A percentile compares a stretch with the other conserved stretches of the same genome.
These are phyloP conservation scores for Globisporangium recalcitrans DNA, from an alignment of 352 stramenopile genomes.

Conservation along the genomic window DNA sequence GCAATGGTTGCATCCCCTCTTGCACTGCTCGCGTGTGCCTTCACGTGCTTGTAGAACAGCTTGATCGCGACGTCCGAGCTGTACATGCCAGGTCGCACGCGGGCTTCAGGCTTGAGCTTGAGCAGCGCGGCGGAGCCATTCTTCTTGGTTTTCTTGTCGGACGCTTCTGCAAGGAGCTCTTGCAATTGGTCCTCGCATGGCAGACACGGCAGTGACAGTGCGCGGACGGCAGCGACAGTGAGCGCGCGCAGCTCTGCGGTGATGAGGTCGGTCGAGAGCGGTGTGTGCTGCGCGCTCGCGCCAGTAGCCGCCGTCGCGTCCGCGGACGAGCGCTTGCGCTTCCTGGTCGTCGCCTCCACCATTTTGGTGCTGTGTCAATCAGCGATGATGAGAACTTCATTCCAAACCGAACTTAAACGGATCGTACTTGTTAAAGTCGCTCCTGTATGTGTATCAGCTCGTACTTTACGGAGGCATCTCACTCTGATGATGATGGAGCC, in stretches of 20 bases:
- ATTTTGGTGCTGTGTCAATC: neutral
- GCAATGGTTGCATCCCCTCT: neutral
- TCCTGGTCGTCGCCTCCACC: neutral
- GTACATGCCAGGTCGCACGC: neutral
- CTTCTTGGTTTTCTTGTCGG: neutral
- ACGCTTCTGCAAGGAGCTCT: neutral
- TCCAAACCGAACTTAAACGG: no score
- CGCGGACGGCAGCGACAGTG: neutral
- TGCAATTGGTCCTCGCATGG: neutral
- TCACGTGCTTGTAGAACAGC: constrained; percentile 17
- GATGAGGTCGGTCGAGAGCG: neutral
- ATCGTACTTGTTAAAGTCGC: neutral
- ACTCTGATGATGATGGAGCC: neutral
- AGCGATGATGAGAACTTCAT: neutral
- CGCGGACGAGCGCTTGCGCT: constrained; percentile 1
- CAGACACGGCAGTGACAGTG: neutral
- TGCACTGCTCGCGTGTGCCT: neutral
- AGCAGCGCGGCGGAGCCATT: constrained; percentile 1
- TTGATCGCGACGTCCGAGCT: constrained; percentile 18
- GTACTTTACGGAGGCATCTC: neutral
- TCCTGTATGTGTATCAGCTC: neutral
- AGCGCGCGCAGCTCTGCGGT: neutral
- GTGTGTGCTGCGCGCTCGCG: neutral
- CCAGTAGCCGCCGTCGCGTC: neutral
- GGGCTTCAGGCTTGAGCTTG: constrained; percentile 14